Evolutionary conservation across 129 eudicot genomes (phyloP), one percentile per base, ranked within the genome.

Genomic region (Flaveria brownii): DNA sequence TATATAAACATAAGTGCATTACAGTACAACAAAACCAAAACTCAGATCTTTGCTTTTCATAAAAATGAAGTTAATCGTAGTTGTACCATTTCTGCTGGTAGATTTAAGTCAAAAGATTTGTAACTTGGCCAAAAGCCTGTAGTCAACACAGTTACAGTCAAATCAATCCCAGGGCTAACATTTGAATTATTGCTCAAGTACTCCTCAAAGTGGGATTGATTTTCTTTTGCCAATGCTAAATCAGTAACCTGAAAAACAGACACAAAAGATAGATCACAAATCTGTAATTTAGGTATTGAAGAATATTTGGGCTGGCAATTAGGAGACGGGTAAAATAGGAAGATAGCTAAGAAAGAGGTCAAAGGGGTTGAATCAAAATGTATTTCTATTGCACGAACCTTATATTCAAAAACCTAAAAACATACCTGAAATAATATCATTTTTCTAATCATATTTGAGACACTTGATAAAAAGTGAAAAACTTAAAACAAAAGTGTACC

Each of bases 41-140:
- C 11, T 59, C 20, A 28, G 43, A 45, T 70, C 36, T 66, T 16
- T 12, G 33, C 15, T 43, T 26, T 18, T 20, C 36, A 57, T 5
- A 30, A 18, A 71, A 45, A 74, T 52, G 30, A 57, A 18, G 5
- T 26, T 9, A 30, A 25, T 1, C 52, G 13, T 50, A 16, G 68
- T 85, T 39, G 60, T 89, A 89, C 97, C 97, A 92, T 87, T 76
- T 92, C 96, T 22, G 89, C 91, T 5, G 97, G 96, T 28, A 92
- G 96, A 78, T 89, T 89, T 61, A 89, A 85, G 76, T 89, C 97
- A 68, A 84, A 89, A 54, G 97, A 87, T 83, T 92, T 92, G 87
- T 92, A 92, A 78, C 96, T 92, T 9, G 97, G 97, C 97, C 96
- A 92, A 75, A 89, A 92, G 62, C 96, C 93, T 17, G 96, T 92